phyloP scores from a whole-genome alignment of 2,329 filamentous ascomycete genomes.

The Penicillium sp. region DNA sequence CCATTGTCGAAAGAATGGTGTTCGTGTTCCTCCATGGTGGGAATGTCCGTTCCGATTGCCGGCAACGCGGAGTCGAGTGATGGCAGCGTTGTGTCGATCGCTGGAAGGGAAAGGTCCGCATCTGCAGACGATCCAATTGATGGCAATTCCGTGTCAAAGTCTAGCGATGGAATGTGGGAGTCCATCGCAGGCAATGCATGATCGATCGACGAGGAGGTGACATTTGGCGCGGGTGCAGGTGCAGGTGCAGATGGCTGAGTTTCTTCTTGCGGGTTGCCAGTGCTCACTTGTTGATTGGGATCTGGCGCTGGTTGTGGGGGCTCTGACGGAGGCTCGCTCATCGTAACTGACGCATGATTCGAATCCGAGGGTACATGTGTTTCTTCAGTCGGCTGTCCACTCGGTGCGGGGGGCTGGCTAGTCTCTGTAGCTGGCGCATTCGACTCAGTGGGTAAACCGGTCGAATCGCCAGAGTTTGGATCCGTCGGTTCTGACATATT shows the following conservation, averaged over 20 bases:
- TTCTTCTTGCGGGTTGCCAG: neutral
- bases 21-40: slow-evolving; percentile 30
- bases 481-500: slow-evolving; percentile 25
- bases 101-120: slow-evolving; percentile 21
- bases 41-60: slow-evolving; percentile 32
- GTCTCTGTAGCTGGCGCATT: slow-evolving; percentile 16
- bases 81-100: slow-evolving; percentile 27
- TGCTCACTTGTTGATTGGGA: neutral
- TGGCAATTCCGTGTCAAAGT: slow-evolving; percentile 23
- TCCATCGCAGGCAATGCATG: slow-evolving; percentile 27
- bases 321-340: slow-evolving; percentile 4
- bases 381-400: slow-evolving; percentile 14
- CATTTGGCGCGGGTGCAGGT: slow-evolving; percentile 6
- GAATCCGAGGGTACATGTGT: slow-evolving; percentile 8
- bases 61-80: slow-evolving; percentile 29
- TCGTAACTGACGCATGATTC: slow-evolving; percentile 1
- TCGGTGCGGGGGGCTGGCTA: slow-evolving; percentile 17
- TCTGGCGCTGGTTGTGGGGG: slow-evolving; percentile 1
- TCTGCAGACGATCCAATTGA: slow-evolving; percentile 20
- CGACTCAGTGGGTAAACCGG: slow-evolving; percentile 12
- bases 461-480: slow-evolving; percentile 19
- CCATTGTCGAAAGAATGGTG: slow-evolving; percentile 24
- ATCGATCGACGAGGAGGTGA: slow-evolving; percentile 15
- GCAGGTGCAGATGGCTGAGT: neutral
- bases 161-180: slow-evolving; percentile 23